phyloP scores from a whole-genome alignment of 2,329 filamentous ascomycete genomes.

The Paecilomyces formosus region DNA sequence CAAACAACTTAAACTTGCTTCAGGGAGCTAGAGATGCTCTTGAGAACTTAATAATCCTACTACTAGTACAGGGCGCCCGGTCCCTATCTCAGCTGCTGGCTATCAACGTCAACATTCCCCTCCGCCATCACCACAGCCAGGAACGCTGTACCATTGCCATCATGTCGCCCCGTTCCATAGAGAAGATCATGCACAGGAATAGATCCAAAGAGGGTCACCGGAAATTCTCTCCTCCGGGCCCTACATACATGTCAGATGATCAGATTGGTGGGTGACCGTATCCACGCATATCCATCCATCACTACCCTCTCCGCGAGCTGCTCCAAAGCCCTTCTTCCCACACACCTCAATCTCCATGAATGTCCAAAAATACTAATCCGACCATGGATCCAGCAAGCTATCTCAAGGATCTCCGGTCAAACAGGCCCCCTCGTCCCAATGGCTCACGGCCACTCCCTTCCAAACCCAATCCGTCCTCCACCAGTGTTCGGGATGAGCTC shows the following conservation, averaged over 20 bases:
- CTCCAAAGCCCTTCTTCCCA: not conserved
- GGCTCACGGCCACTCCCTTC: constrained; percentile 54
- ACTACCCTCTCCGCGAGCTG: constrained; percentile 7
- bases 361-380: constrained; percentile 3
- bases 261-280: constrained; percentile 35
- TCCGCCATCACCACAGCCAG: not conserved
- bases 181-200: constrained; percentile 32
- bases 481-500: constrained; percentile 18
- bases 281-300: not conserved
- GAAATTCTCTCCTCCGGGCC: constrained; percentile 40
- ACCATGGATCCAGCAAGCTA: constrained; percentile 43
- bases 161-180: constrained; percentile 1
- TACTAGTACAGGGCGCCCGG: not conserved
- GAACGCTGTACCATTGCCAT: not conserved
- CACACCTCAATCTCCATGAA: constrained; percentile 10
- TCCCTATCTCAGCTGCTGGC: not conserved
- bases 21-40: not conserved
- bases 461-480: constrained; percentile 29
- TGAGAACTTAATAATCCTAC: not conserved
- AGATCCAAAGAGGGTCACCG: constrained; percentile 29
- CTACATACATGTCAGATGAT: constrained; percentile 39
- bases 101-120: not conserved
- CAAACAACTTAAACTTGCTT: not conserved
- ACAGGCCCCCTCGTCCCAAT: constrained; percentile 49
- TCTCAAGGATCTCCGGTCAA: constrained; percentile 52